Base-by-base conservation (phyloP, 1,284 basidiomycete genomes). In the Moesziomyces sp. region DNA sequence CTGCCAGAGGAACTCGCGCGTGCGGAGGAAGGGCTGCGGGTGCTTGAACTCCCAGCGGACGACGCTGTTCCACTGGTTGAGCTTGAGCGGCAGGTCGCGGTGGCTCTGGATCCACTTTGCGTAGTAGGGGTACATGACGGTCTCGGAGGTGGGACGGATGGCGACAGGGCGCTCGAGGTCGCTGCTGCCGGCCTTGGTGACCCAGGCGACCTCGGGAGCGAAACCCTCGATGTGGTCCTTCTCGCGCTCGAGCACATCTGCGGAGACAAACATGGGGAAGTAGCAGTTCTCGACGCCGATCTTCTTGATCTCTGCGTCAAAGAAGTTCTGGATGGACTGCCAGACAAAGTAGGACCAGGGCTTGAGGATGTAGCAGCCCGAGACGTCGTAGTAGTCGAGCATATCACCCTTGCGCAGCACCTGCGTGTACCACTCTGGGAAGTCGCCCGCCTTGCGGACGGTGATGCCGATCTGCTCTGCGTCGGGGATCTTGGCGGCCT, bases 31-130 rank as follows among this genome's bases (percentile, higher is more conserved):
- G 3, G 96, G 96, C 86, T 99, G 71, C 57, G 96, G 97, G 86
- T 96, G 97, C 87, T 99, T 99, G 88, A 99, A 99, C 86, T 99
- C 96, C 96, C 96, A 99, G 71, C 96, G 91, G 28, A 99, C 96
- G 80, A 99, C 95, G 77, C 90, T 94, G 87, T 98, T 98, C 96
- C 96, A 99, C 86, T 98, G 93, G 87, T 99, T 99, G 61, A 99
- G 89, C 86, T 96, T 97, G 79, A 99, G 87, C 7, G 96, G 96
- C 54, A 99, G 90, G 85, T 99, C 96, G 76, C 96, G 93, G 86
- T 99, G 92, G 76, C 91, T 93, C 85, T 95, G 93, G 86, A 99
- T 95, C 96, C 96, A 99, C 87, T 97, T 97, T 64, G 94, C 91
- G 85, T 96, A 97, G 87, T 96, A 79, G 26, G 94, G 95, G 86